Percentiles rank a stretch among this genome's conserved stretches.
Evolutionary conservation across 148 eudicot genomes (phyloP).

Genomic region (Cornus controversa): DNA sequence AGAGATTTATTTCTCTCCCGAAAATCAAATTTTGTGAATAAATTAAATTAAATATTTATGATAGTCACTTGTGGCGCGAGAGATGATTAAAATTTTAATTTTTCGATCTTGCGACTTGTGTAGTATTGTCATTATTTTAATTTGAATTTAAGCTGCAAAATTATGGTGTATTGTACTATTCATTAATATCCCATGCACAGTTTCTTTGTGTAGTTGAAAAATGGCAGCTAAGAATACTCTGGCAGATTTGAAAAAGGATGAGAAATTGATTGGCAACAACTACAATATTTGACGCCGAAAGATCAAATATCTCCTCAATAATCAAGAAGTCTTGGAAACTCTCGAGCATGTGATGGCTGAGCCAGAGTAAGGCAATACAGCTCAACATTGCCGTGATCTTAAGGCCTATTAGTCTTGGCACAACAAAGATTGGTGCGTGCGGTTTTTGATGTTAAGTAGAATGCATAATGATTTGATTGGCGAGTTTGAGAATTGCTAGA

Average conservation of each 20-base stretch:
- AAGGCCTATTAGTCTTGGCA: not conserved
- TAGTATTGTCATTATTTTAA: too few species aligned
- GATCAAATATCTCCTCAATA: not conserved
- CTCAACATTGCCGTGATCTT: not conserved
- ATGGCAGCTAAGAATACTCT: not conserved
- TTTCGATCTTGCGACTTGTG: not conserved
- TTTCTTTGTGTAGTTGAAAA: not conserved
- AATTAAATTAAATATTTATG: too few species aligned
- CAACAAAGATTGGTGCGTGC: not conserved
- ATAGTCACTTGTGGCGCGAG: not conserved
- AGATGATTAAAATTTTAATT: not conserved
- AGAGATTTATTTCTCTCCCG: not conserved
- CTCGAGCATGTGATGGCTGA: too few species aligned
- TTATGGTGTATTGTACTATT: not conserved
- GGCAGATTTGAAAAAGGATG: not conserved
- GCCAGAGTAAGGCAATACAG: not conserved
- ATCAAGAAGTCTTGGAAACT: too few species aligned
- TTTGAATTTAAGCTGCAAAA: not conserved
- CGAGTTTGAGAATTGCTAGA: too few species aligned
- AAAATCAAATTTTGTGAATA: not conserved
- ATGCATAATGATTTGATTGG: too few species aligned
- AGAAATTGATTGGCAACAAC: not conserved
- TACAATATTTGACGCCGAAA: not conserved
- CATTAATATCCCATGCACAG: not conserved
- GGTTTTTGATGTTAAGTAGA: not conserved